phyloP scores from a whole-genome alignment of 176 grass and related monocot genomes.

The Musa acuminata region DNA sequence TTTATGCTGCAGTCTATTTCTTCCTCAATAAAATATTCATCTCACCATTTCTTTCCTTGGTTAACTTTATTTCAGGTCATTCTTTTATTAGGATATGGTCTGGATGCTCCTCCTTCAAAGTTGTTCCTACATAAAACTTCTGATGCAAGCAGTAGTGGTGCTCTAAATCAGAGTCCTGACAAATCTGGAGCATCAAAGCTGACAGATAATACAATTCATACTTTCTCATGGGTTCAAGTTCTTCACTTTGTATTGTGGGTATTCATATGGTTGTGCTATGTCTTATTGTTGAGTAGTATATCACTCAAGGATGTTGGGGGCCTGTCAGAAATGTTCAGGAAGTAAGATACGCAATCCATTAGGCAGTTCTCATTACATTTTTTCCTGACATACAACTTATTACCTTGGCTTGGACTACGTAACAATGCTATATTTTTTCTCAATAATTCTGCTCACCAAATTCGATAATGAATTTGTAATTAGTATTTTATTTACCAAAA shows the following conservation, averaged over 20 bases:
- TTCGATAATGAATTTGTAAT: not conserved
- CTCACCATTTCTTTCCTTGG: not conserved
- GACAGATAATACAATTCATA: slow-evolving; percentile 17
- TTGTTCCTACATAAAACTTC: slow-evolving; percentile 43
- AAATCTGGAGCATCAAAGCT: slow-evolving; percentile 17
- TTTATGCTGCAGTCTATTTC: not conserved
- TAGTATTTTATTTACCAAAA: not conserved
- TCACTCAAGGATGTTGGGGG: slow-evolving; percentile 59
- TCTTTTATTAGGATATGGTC: slow-evolving; percentile 76
- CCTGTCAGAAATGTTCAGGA: slow-evolving; percentile 79
- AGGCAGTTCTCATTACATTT: not conserved
- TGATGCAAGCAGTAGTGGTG: slow-evolving; percentile 14
- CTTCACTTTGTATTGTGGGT: slow-evolving; percentile 60
- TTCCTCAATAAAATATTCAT: slow-evolving; percentile 6
- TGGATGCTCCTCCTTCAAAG: slow-evolving; percentile 70
- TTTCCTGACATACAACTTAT: too few relatives aligned
- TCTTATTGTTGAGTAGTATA: slow-evolving; percentile 57
- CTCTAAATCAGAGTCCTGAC: slow-evolving; percentile 11
- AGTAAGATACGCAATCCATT: slow-evolving; percentile 36
- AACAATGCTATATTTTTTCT: not conserved
- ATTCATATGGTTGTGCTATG: slow-evolving; percentile 59
- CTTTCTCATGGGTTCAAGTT: slow-evolving; percentile 49
- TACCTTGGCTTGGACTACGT: too few relatives aligned
- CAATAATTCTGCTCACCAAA: not conserved
- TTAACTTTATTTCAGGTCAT: slow-evolving; percentile 44